Conservation (phyloP, 768 basidiomycete species). For the Lyophyllum shimeji region DNA sequence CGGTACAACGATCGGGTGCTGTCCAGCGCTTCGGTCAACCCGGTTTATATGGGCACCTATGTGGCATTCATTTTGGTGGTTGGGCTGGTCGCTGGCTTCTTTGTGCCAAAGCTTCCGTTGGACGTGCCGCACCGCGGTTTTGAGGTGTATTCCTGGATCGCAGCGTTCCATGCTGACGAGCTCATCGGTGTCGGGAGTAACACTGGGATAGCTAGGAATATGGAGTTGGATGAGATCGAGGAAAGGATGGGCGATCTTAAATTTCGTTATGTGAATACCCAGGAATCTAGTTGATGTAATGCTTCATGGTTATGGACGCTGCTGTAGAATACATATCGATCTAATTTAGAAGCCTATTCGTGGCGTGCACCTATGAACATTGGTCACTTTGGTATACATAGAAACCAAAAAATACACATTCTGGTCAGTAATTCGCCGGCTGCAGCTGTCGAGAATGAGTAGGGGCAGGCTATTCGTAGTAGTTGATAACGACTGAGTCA, state of each 20-base stretch:
- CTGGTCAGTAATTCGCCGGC: no score
- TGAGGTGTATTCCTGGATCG: constrained; percentile 30
- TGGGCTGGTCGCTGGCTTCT: constrained; percentile 30
- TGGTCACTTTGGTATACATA: no score
- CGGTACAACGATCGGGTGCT: constrained; percentile 30
- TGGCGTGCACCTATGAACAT: not conserved
- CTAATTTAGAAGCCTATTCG: not conserved
- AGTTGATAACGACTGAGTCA: no score
- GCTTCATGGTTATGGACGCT: not conserved
- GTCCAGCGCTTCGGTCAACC: constrained; percentile 25
- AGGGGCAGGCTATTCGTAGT: no score
- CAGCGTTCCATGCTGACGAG: constrained; percentile 29
- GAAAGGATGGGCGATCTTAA: constrained; percentile 26
- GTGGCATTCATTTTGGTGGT: constrained; percentile 25
- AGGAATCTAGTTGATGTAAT: not conserved
- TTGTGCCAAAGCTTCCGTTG: constrained; percentile 28
- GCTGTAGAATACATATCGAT: not conserved
- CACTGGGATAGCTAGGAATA: constrained; percentile 21
- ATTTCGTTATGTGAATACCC: constrained; percentile 22
- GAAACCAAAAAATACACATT: no score
- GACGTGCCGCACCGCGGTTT: constrained; percentile 29
- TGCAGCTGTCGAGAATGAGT: no score
- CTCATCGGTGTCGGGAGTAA: constrained; percentile 21
- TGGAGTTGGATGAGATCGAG: constrained; percentile 29
- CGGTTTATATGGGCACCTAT: constrained; percentile 22